These are phyloP conservation scores for Paraphaeosphaeria minitans DNA, from an alignment of 2,329 filamentous ascomycete genomes.

Conservation along the genomic window DNA sequence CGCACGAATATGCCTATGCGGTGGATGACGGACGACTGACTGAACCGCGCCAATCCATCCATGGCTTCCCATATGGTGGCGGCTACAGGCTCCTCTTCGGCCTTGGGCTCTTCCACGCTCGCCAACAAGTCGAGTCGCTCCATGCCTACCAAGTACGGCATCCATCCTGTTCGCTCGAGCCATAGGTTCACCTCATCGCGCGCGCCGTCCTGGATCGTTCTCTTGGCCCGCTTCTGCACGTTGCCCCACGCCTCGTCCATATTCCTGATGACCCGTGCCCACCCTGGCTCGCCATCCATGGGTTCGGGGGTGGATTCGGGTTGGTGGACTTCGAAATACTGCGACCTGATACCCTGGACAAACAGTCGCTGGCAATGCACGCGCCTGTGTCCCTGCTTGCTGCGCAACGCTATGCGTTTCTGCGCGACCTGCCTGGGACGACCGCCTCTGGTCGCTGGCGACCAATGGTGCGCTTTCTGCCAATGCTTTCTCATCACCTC, in stretches of 20 bases:
- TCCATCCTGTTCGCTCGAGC: conserved; percentile 17
- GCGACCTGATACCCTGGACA: conserved; percentile 10
- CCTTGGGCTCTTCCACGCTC: conserved; percentile 19
- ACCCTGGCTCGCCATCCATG: conserved; percentile 12
- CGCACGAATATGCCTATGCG: conserved; percentile 19
- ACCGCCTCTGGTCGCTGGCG: conserved; percentile 14
- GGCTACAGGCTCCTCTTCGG: conserved; percentile 16
- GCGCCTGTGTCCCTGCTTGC: conserved; percentile 8
- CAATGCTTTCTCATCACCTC: conserved; percentile 6
- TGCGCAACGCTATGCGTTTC: conserved; percentile 6
- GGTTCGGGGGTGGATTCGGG: conserved; percentile 7
- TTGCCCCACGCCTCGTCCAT: conserved; percentile 16
- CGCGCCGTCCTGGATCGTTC: conserved; percentile 16
- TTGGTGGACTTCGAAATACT: conserved; percentile 18
- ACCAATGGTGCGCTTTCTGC: conserved; percentile 4
- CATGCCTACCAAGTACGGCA: conserved; percentile 22
- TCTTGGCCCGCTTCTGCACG: conserved; percentile 14
- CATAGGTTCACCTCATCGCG: conserved; percentile 19
- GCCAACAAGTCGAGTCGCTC: conserved; percentile 20
- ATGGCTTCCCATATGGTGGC: conserved; percentile 22
- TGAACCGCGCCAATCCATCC: conserved; percentile 16
- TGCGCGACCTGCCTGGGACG: conserved; percentile 7
- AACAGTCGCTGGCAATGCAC: conserved; percentile 16
- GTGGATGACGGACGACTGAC: conserved; percentile 19
- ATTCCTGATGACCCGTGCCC: conserved; percentile 11